Evolutionary conservation across 2,329 filamentous ascomycete species (phyloP).

Genomic region (Shiraia bambusicola): DNA sequence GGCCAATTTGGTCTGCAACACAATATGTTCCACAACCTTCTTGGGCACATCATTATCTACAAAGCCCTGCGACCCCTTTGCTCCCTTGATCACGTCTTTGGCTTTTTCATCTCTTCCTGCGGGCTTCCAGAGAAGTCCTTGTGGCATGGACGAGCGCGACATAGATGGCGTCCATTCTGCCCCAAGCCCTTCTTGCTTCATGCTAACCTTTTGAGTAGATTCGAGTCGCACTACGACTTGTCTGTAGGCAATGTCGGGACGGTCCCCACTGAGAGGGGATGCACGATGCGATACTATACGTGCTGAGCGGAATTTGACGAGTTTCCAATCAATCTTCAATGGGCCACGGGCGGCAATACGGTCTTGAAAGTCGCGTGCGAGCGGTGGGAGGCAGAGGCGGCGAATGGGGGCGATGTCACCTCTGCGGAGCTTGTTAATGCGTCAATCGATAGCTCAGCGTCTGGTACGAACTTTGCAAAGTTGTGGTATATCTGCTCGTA

Average conservation of each 20-base stretch:
- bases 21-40: slow-evolving; percentile 63
- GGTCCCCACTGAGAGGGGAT: slow-evolving; percentile 44
- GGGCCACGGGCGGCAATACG: slow-evolving; percentile 56
- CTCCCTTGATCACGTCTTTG: slow-evolving; percentile 2
- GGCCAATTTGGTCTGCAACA: slow-evolving; percentile 58
- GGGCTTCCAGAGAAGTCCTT: slow-evolving; percentile 8
- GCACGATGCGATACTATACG: slow-evolving; percentile 59
- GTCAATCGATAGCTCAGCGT: neutral
- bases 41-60: slow-evolving; percentile 6
- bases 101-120: slow-evolving; percentile 7
- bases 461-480: slow-evolving; percentile 49
- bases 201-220: slow-evolving; percentile 22
- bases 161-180: neutral
- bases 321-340: slow-evolving; percentile 51
- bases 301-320: slow-evolving; percentile 39
- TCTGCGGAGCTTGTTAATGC: slow-evolving; percentile 10
- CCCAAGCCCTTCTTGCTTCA: neutral
- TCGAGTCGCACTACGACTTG: slow-evolving; percentile 31
- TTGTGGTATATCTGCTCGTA: slow-evolving; percentile 64
- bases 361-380: slow-evolving; percentile 55
- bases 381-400: slow-evolving; percentile 56
- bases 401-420: slow-evolving; percentile 26
- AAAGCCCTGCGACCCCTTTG: neutral
- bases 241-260: slow-evolving; percentile 25
- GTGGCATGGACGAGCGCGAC: neutral